Conservation (phyloP, 1,284 basidiomycete genomes). For the Sporisorium scitamineum region DNA sequence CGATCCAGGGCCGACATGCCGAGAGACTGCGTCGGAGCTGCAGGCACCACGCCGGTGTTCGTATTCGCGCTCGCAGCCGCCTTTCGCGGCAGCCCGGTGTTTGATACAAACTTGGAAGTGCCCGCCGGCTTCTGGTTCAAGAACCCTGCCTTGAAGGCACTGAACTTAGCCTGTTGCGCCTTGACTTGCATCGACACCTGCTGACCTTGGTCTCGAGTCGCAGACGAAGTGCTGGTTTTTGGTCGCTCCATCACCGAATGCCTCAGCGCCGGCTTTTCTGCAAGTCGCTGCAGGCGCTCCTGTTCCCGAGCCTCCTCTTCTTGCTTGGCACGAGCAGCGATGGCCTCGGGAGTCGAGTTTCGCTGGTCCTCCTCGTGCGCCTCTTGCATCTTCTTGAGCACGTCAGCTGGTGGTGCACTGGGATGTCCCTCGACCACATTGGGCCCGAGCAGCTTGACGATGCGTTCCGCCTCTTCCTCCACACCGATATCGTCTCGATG, state of each 20-base stretch:
- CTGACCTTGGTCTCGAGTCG: conserved; percentile 3
- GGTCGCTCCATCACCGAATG: conserved; percentile 41
- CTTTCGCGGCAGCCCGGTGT: conserved; percentile 10
- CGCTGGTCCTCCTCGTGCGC: conserved; percentile 37
- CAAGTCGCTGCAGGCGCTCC: conserved; percentile 17
- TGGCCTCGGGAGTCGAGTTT: conserved; percentile 27
- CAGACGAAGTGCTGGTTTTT: neutral
- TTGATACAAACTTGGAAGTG: conserved; percentile 26
- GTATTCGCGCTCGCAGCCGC: neutral
- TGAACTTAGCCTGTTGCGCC: conserved; percentile 35
- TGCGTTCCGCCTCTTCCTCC: conserved; percentile 63
- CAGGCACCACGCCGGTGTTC: conserved; percentile 4
- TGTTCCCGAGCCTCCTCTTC: conserved; percentile 32
- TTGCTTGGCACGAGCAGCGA: conserved; percentile 28
- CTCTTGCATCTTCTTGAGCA: conserved; percentile 46
- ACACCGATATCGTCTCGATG: conserved; percentile 60
- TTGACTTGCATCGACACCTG: conserved; percentile 11
- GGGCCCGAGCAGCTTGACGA: conserved; percentile 61
- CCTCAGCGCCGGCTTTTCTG: conserved; percentile 41
- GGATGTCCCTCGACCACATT: conserved; percentile 63
- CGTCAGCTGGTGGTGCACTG: conserved; percentile 40
- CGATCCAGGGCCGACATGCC: conserved; percentile 64
- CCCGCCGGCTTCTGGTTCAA: conserved; percentile 41
- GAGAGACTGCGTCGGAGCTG: conserved; percentile 47
- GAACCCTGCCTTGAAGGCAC: conserved; percentile 63